Percentiles rank a stretch among this genome's conserved stretches.
Conservation (phyloP, 1,284 basidiomycete genomes). For the Neonothopanus nambi region DNA sequence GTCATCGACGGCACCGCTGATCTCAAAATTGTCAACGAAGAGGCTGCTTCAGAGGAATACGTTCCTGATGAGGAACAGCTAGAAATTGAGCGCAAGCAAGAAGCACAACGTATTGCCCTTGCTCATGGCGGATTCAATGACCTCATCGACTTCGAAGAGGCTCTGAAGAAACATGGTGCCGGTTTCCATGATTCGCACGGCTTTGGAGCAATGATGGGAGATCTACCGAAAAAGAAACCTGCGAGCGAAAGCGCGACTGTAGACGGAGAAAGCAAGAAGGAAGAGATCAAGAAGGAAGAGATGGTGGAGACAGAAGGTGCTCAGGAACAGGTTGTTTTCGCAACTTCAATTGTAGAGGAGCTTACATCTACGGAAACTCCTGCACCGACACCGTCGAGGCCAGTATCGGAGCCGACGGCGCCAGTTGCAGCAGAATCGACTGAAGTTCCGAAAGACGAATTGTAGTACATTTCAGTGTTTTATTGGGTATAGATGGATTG, state of each 20-base stretch:
- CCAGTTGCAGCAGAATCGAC: background rate
- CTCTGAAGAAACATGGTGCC: slow-evolving; percentile 42
- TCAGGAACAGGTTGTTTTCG: slow-evolving; percentile 5
- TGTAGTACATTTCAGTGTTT: background rate
- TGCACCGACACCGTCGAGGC: background rate
- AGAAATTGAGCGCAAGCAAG: slow-evolving; percentile 51
- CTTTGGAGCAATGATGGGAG: slow-evolving; percentile 46
- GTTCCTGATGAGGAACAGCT: slow-evolving; percentile 42
- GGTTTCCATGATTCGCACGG: slow-evolving; percentile 47
- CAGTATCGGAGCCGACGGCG: background rate
- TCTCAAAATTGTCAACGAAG: slow-evolving; percentile 41
- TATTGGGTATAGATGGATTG: too few species aligned
- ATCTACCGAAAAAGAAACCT: slow-evolving; percentile 21
- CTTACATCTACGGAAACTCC: background rate
- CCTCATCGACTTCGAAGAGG: slow-evolving; percentile 54
- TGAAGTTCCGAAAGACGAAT: background rate
- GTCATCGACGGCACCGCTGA: slow-evolving; percentile 66
- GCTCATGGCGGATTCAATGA: slow-evolving; percentile 51
- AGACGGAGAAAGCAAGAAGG: background rate
- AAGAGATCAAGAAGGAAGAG: background rate
- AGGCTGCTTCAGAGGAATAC: slow-evolving; percentile 40
- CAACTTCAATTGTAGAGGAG: background rate
- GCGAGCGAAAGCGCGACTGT: background rate
- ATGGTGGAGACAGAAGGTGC: background rate
- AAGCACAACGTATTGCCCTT: slow-evolving; percentile 52